Conservation (phyloP, 257 asterid genomes). For the Asclepias syriaca region DNA sequence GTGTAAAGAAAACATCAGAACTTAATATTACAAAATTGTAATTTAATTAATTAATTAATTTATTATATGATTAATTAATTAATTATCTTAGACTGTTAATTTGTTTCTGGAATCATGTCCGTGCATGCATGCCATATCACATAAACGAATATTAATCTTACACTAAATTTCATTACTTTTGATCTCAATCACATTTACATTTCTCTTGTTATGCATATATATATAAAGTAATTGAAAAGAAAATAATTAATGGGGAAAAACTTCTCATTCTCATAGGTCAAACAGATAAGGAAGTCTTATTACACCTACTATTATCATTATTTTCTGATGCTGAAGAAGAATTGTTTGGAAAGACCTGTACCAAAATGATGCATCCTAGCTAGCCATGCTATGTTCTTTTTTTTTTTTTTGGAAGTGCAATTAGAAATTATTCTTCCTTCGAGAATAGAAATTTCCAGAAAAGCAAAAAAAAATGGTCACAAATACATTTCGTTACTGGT, state of each 20-base stretch:
- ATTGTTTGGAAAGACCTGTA: not conserved
- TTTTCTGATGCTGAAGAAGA: not conserved
- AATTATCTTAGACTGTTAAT: no score
- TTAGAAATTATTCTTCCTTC: conserved; percentile 26
- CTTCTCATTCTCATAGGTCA: not conserved
- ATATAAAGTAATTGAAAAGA: no score
- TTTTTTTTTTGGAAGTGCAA: not conserved
- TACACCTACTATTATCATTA: not conserved
- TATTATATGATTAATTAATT: not conserved
- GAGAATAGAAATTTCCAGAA: conserved; percentile 3
- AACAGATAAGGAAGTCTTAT: conserved; percentile 2
- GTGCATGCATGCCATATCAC: no score
- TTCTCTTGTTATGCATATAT: no score
- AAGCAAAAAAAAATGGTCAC: conserved; percentile 12
- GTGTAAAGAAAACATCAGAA: not conserved
- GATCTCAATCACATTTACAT: no score
- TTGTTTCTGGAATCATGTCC: no score
- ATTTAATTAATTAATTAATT: not conserved
- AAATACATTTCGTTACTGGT: conserved; percentile 30
- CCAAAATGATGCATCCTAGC: not conserved
- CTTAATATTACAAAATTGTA: not conserved
- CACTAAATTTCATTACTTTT: no score
- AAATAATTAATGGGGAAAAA: not conserved
- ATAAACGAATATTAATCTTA: no score
- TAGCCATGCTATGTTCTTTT: not conserved